Evolutionary conservation across 176 grass and related monocot genomes (phyloP).

Genomic region (Lolium multiflorum): DNA sequence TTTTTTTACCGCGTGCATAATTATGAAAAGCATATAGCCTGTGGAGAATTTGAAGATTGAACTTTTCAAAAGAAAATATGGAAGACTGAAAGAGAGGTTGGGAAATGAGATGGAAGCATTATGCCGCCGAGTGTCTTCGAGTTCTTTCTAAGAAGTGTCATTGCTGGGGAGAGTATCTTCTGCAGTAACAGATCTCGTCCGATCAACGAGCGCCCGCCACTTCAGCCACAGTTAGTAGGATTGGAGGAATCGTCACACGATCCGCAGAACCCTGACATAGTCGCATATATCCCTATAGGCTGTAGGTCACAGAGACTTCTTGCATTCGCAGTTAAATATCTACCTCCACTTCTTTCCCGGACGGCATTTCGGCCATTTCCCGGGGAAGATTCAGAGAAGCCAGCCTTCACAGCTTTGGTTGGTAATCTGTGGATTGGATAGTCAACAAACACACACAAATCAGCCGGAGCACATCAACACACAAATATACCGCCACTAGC

Average conservation of each 20-base stretch:
- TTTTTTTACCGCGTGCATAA: not conserved
- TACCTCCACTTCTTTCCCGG: not conserved
- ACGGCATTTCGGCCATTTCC: not conserved
- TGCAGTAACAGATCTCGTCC: constrained; percentile 28
- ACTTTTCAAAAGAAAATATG: not conserved
- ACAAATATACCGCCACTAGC: constrained; percentile 29
- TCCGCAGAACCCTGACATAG: constrained; percentile 10
- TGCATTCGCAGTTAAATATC: not conserved
- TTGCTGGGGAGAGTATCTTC: constrained; percentile 11
- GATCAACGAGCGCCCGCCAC: constrained; percentile 27
- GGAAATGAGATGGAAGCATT: constrained; percentile 18
- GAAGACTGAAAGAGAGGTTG: not conserved
- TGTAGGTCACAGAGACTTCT: not conserved
- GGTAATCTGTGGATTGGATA: constrained; percentile 10
- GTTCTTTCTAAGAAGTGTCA: not conserved
- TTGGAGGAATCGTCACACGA: constrained; percentile 13
- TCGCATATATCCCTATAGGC: not conserved
- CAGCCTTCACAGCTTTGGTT: constrained; percentile 7
- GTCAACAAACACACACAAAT: constrained; percentile 30
- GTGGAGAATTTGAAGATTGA: not conserved
- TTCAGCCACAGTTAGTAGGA: not conserved
- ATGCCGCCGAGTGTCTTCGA: not conserved
- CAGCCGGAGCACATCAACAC: constrained; percentile 33
- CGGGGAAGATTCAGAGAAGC: constrained; percentile 30
- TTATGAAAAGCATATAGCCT: not conserved